Base-by-base conservation (phyloP, 2,329 filamentous ascomycete genomes). In the Orbilia ellipsospora region DNA sequence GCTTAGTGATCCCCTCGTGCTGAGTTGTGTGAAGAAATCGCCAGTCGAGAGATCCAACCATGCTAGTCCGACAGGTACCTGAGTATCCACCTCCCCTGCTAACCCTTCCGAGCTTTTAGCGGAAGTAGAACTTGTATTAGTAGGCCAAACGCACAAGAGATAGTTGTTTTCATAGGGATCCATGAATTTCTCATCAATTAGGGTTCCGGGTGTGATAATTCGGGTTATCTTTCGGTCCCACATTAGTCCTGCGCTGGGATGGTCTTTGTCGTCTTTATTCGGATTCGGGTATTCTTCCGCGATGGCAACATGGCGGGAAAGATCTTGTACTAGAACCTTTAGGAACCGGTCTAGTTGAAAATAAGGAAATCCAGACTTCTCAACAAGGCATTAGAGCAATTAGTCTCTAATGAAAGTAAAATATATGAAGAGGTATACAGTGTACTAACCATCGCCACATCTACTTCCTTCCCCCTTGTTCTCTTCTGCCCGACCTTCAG, bases 161-260 rank as follows among this genome's bases (percentile, higher is more conserved):
- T 94, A 99, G 81, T 97, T 98, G 83, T 95, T 97, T 80, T 92
- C 89, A 81, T 92, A 94, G 0, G 93, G 92, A 81, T 98, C 92
- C 85, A 99, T 93, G 82, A 98, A 99, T 79, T 93, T 94, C 83
- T 99, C 95, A 82, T 99, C 95, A 78, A 99, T 97, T 64, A 99
- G 85, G 0, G 95, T 99, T 18, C 95, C 95, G 0, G 95, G 93
- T 0, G 95, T 98, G 80, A 99, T 89, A 78, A 99, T 90, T 69
- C 95, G 90, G 16, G 92, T 88, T 13, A 99, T 93, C 78, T 86
- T 89, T 26, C 95, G 90, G 81, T 96, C 91, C 81, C 95, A 96
- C 85, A 94, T 86, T 77, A 94, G 84, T 2, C 92, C 93, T 13
- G 92, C 92, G 55, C 77, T 77, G 31, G 75, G 64, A 10, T 77